Evolutionary conservation across 2,329 filamentous ascomycete genomes (phyloP), one percentile per base, ranked within the genome.

Genomic region (Pleoardoris graminearum): DNA sequence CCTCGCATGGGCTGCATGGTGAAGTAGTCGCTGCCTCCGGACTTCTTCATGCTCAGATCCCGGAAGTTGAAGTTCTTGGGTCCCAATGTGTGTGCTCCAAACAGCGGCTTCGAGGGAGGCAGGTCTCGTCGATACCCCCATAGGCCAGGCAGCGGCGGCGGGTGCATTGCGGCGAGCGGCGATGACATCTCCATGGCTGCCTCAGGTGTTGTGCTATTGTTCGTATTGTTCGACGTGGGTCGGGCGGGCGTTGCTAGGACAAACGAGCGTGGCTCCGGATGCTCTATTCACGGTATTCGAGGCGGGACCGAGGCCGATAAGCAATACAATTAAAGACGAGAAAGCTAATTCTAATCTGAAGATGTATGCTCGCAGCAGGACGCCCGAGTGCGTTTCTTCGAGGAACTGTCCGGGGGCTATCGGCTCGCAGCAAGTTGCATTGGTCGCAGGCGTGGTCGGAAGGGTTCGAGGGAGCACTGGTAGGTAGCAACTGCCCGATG

Each of bases 121-220:
- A 81, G 72, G 65, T 86, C 82, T 54, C 79, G 74, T 62, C 78
- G 75, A 70, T 81, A 84, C 50, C 78, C 86, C 83, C 92, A 85
- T 67, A 81, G 74, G 63, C 85, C 81, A 63, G 84, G 79, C 75
- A 82, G 77, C 76, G 84, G 81, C 38, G 82, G 80, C 52, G 87
- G 90, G 79, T 91, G 91, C 87, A 97, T 89, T 51, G 93, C 91
- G 75, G 93, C 93, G 71, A 97, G 79, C 41, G 94, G 94, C 66
- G 94, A 97, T 38, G 93, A 97, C 60, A 89, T 87, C 77, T 96
- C 91, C 91, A 97, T 97, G 69, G 44, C 58, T 57, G 51, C 45
- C 56, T 38, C 49, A 36, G 41, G 29, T 35, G 29, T 50, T 14
- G 41, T 21, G 23, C 30, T 21, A 17, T 23, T 35, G 22, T 22